Conservation (phyloP, 805 yeast genomes). For the Candida cerambycidarum region DNA sequence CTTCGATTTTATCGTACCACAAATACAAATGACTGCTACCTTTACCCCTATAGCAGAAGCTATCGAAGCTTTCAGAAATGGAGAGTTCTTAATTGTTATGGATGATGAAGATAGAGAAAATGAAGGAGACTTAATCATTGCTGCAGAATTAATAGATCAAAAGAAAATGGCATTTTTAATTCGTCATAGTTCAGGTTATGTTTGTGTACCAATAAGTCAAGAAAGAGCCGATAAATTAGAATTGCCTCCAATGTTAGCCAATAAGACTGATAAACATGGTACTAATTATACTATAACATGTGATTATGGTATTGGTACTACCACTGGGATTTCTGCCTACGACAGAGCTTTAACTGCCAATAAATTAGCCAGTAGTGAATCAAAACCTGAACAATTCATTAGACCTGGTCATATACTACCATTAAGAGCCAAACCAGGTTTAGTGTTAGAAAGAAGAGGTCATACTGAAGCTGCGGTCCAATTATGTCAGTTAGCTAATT, state of each 20-base stretch:
- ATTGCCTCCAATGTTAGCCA: conserved; percentile 73
- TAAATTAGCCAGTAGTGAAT: conserved; percentile 59
- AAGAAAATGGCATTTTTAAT: conserved; percentile 94
- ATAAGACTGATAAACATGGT: conserved; percentile 78
- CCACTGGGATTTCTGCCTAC: conserved; percentile 95
- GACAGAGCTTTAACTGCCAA: conserved; percentile 86
- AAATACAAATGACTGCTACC: not conserved
- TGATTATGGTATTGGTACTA: conserved; percentile 83
- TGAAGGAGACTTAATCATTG: conserved; percentile 94
- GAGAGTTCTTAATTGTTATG: conserved; percentile 90
- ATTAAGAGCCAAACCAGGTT: conserved; percentile 84
- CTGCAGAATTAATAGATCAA: conserved; percentile 79
- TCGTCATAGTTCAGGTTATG: conserved; percentile 83
- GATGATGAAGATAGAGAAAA: conserved; percentile 96
- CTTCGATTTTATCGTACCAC: not conserved
- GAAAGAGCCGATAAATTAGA: conserved; percentile 77
- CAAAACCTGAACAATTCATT: conserved; percentile 65
- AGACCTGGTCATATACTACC: conserved; percentile 96
- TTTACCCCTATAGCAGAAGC: conserved; percentile 61
- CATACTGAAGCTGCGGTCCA: conserved; percentile 98
- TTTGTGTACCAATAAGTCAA: conserved; percentile 84
- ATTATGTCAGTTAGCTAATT: conserved; percentile 70
- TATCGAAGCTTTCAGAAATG: conserved; percentile 65
- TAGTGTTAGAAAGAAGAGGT: conserved; percentile 79
- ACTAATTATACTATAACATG: conserved; percentile 96